Base-by-base conservation (phyloP, 495 filamentous ascomycete species). In the Patellaria atrata region DNA sequence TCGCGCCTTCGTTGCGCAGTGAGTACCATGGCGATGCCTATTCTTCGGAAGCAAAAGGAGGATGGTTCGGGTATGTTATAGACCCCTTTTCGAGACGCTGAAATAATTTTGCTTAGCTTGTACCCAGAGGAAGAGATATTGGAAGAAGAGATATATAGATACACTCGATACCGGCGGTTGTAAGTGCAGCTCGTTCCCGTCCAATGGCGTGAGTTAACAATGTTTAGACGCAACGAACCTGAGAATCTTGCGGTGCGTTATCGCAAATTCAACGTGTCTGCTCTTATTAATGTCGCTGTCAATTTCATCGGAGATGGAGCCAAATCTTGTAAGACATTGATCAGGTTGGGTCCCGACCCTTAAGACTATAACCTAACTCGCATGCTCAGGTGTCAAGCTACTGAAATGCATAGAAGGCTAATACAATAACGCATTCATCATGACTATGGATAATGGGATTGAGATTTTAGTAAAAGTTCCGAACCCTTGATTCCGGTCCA, bases 401-500 rank as follows among this genome's bases (percentile, higher is more conserved):
- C 13, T 47, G 5, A 59, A 59, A 44, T 59, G 51, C 41, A 22
- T 27, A 3, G 55, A 61, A 41, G 58, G 58, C 1, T 33, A 53
- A 27, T 35, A 51, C 27, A 59, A 59, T 40, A 59, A 56, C 38
- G 52, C 48, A 0, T 61, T 55, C 24, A 39, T 58, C 10, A 45
- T 62, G 33, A 59, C 33, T 35, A 58, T 63, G 56, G 53, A 60
- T 25, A 59, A 60, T 43, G 56, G 57, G 12, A 14, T 22, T 4
- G 57, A 61, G 27, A 45, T 61, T 13, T 37, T 61, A 43, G 56
- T 53, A 35, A 58, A 56, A 37, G 40, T 60, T 18, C 55, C 53
- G 2, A 56, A 56, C 33, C 53, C 51, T 2, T n/a, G 55, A 56
- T 39, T 53, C 55, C 4, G 53, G 55, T 9, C 48, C 52, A 38